These are phyloP conservation scores for Psilocybe azurescens DNA, from an alignment of 768 basidiomycete species.

Conservation along the genomic window DNA sequence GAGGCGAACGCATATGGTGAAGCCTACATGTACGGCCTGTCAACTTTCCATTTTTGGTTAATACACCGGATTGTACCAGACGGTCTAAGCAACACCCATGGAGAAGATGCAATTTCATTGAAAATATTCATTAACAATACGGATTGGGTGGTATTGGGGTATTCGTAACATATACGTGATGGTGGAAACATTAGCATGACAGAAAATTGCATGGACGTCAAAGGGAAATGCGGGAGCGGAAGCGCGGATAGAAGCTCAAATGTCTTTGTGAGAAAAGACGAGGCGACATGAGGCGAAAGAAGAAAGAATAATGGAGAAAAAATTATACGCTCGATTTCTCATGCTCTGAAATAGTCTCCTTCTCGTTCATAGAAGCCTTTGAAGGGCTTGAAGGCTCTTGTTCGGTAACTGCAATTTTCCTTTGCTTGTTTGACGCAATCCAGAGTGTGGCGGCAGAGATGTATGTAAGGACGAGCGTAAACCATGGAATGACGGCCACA, in stretches of 20 bases:
- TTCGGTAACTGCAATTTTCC: neutral
- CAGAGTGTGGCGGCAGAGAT: slow-evolving; percentile 28
- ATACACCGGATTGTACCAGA: neutral
- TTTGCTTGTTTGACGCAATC: slow-evolving; percentile 15
- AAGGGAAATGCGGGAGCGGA: neutral
- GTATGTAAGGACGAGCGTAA: slow-evolving; percentile 29
- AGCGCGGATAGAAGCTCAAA: neutral
- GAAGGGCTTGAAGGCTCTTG: slow-evolving; percentile 2
- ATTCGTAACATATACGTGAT: neutral
- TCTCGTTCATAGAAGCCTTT: slow-evolving; percentile 14
- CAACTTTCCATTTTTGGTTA: neutral
- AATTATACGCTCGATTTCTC: slow-evolving; percentile 2
- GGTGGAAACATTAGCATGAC: neutral
- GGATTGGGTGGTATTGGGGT: neutral
- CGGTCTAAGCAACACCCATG: neutral
- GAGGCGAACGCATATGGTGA: neutral
- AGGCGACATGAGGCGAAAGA: neutral
- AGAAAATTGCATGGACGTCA: neutral
- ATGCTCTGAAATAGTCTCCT: slow-evolving; percentile 12
- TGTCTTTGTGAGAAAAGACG: neutral
- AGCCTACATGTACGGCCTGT: neutral
- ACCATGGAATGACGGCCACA: slow-evolving; percentile 58
- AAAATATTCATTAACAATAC: neutral
- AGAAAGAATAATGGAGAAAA: no score
- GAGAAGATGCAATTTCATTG: neutral